Percentiles rank a stretch among this genome's conserved stretches.
Conservation (phyloP, 371 early-diverging fungal species). For the Thermomucor indicae-seudaticae region DNA sequence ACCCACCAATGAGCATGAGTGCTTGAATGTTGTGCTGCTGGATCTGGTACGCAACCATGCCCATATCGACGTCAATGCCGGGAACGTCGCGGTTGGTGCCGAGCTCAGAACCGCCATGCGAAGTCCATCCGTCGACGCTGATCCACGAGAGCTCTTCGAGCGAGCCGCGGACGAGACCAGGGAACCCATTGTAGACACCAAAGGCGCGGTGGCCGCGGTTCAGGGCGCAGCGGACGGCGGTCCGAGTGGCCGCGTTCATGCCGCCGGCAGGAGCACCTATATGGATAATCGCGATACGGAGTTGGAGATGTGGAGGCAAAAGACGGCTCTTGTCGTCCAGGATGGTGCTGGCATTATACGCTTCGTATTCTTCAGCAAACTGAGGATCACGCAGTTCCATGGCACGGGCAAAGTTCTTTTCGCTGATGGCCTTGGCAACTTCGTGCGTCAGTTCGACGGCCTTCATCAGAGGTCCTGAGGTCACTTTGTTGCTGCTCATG, state of each 20-base stretch:
- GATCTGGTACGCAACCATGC: constrained; percentile 87
- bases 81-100: constrained; percentile 94
- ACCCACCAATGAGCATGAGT: constrained; percentile 94
- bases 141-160: constrained; percentile 76
- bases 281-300: constrained; percentile 92
- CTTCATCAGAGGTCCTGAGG: constrained; percentile 83
- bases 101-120: constrained; percentile 91
- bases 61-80: constrained; percentile 65
- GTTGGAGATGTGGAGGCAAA: constrained; percentile 39
- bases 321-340: constrained; percentile 29
- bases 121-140: constrained; percentile 88
- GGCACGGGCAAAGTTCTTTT: constrained; percentile 85
- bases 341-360: constrained; percentile 50
- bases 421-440: constrained; percentile 78
- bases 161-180: constrained; percentile 87
- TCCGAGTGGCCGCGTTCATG: constrained; percentile 96
- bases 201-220: constrained; percentile 84
- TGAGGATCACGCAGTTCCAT: constrained; percentile 91
- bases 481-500: constrained; percentile 83
- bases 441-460: constrained; percentile 90
- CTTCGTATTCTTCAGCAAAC: constrained; percentile 73
- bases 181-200: constrained; percentile 92
- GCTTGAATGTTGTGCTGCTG: constrained; percentile 88
- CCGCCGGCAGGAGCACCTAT: constrained; percentile 97
- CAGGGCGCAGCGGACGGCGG: constrained; percentile 82